Base-by-base conservation (phyloP, 2,329 filamentous ascomycete species). In the Botryotinia convoluta region DNA sequence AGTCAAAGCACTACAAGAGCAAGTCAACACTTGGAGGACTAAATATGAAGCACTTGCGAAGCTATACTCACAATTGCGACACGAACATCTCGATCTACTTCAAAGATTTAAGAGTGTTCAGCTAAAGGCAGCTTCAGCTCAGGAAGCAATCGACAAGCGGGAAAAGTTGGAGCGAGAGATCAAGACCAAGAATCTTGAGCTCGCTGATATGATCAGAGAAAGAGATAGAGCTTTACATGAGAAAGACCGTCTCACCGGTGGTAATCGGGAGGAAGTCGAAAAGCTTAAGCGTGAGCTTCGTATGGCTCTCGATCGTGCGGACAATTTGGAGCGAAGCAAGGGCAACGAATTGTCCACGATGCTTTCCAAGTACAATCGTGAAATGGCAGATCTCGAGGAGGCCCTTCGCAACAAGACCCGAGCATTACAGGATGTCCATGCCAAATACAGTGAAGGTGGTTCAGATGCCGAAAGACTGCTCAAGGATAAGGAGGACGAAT, bases 161-260 rank as follows among this genome's bases (percentile, higher is more conserved):
- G 96, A 99, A 85, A 97, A 97, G 85, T 87, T 99, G 70, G 94
- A 98, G 84, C 92, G 95, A 48, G 96, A 99, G 84, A 92, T 99
- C 82, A 99, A 99, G 88, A 98, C 95, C 44, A 99, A 99, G 89
- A 99, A 99, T 81, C 86, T 99, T n/a, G 96, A 99, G 83, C 85
- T 99, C 75, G 96, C 96, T 45, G 94, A 98, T 82, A 98, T 99
- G 96, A 99, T 99, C 77, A 90, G 96, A 61, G 96, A 99, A 84
- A 89, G 96, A 78, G 96, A 99, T 81, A 90, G 96, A 76, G 96
- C 96, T 44, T 84, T 98, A 70, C 94, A 98, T 80, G 96, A 99
- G 76, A 94, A 95, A 82, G 96, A 99, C 81, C 90, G 96, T 72
- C 85, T 92, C n/a, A 89, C 87, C 69, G 96, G 96, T 68, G 92